Base-by-base conservation (phyloP, 176 grass and related monocot genomes). In the Avena sativa region DNA sequence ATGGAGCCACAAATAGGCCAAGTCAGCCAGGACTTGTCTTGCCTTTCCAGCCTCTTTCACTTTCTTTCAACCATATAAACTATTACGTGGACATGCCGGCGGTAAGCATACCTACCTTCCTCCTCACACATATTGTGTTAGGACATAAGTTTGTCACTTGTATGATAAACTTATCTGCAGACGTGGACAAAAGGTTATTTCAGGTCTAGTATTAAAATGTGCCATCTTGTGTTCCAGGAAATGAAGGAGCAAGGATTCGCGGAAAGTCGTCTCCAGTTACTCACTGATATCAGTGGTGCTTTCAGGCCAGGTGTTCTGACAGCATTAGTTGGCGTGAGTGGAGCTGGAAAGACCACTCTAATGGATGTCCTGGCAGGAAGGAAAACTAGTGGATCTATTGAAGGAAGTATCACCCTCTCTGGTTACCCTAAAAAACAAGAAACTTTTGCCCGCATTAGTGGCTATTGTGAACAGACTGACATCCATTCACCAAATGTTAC, bases 301-400 rank as follows among this genome's bases (percentile, higher is more conserved):
- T 98, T 98, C 44, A 93, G 88, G 71, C 96, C 96, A 23, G 90
- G 93, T 86, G 79, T 95, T 80, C 76, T 98, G 74, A 95, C 96
- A 43, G 96, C 96, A 83, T 76, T 98, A 61, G 92, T 98, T 66
- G 96, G 96, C 61, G 93, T 94, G 43, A 98, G 96, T 86, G 96
- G 96, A 83, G 96, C 96, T 30, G 96, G 96, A 74, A 98, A 98
- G 86, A 98, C 93, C 36, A 98, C 96, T 61, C 50, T 98, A 67
- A 95, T 98, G 96, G 96, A 98, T 86, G 96, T 98, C 49, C 71
- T 98, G 9, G 93, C 96, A 74, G 96, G 96, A 79, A 92, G 96
- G 78, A 98, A 98, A 83, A 98, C 96, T 8, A 89, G 93, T 61
- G 96, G 96, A 26, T 88, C 72, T 30, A 86, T 91, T 72, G 93